Base-by-base conservation (phyloP, 176 grass and related monocot genomes). In the Microstegium vimineum region DNA sequence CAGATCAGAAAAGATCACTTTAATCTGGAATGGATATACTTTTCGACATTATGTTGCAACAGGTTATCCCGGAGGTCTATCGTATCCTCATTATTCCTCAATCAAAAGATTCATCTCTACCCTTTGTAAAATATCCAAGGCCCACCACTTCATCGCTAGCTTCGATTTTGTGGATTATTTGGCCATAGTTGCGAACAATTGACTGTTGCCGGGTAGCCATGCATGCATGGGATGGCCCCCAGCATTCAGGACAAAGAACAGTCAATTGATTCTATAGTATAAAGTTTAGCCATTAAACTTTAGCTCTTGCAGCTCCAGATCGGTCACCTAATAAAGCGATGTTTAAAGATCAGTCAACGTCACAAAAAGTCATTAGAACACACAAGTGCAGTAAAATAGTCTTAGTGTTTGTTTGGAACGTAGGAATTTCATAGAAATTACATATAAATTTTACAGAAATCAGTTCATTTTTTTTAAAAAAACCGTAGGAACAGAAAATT, bases 91-190 rank as follows among this genome's bases (percentile, higher is more conserved):
- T 8, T 56, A 52, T 8, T 56, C 52, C 47, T 28, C 13, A 8
- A 26, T 77, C 16, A 11, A 12, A 62, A n/a, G 83, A 82, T 86
- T 90, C 88, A 0, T 74, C 41, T 30, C 73, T 78, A 90, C 86
- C 88, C 37, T 73, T 66, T 31, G 62, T 17, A 43, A 84, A 66
- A 54, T 60, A 79, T 25, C 31, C 37, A 35, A n/a, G 73, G 35
- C 23, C 20, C 47, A 16, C 41, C 62, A 47, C 31, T 51, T 80
- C 62, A 45, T 60, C 17, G 20, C 22, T 22, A 23, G 3, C 26
- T 75, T 80, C 17, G 37, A 28, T 62, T 62, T 22, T 14, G 36
- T 18, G 36, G 27, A 49, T 47, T 43, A 6, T 62, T 78, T 26
- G 2, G 14, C 28, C 18, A 51, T 5, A 51, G 47, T 51, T 22